Evolutionary conservation across 495 filamentous ascomycete genomes (phyloP).

Genomic region (Penicillium simplicissimum): DNA sequence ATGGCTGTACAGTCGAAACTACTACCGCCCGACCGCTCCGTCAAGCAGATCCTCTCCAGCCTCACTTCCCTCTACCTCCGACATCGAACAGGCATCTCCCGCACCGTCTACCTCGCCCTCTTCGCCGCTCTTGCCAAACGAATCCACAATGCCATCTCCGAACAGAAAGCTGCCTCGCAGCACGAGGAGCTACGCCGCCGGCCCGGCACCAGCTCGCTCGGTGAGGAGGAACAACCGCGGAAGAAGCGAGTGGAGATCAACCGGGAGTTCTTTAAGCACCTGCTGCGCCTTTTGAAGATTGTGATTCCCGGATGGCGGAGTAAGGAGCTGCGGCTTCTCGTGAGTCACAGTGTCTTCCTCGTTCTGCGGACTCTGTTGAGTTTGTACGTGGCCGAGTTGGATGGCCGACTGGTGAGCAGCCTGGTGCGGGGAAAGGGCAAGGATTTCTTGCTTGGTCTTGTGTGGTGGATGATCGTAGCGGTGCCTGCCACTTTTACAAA

Average conservation of each 20-base stretch:
- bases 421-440: conserved; percentile 87
- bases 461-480: conserved; percentile 99
- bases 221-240: conserved; percentile 50
- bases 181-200: conserved; percentile 63
- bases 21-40: conserved; percentile 63
- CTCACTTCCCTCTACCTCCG: conserved; percentile 75
- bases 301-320: conserved; percentile 87
- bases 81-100: conserved; percentile 86
- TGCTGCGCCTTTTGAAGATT: conserved; percentile 78
- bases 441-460: conserved; percentile 83
- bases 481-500: conserved; percentile 98
- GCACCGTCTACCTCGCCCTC: conserved; percentile 88
- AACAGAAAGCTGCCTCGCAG: conserved; percentile 88
- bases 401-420: conserved; percentile 86
- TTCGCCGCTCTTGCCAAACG: conserved; percentile 86
- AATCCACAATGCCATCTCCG: conserved; percentile 84
- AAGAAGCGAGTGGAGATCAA: conserved; percentile 88
- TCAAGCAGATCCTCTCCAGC: conserved; percentile 72
- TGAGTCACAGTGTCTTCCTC: conserved; percentile 86
- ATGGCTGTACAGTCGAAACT: conserved; percentile 89
- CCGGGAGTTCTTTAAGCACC: conserved; percentile 87
- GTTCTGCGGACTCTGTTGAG: conserved; percentile 87
- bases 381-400: conserved; percentile 93
- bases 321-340: conserved; percentile 80
- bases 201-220: conserved; percentile 55